Conservation (phyloP, 768 basidiomycete genomes). For the Suillus subluteus region DNA sequence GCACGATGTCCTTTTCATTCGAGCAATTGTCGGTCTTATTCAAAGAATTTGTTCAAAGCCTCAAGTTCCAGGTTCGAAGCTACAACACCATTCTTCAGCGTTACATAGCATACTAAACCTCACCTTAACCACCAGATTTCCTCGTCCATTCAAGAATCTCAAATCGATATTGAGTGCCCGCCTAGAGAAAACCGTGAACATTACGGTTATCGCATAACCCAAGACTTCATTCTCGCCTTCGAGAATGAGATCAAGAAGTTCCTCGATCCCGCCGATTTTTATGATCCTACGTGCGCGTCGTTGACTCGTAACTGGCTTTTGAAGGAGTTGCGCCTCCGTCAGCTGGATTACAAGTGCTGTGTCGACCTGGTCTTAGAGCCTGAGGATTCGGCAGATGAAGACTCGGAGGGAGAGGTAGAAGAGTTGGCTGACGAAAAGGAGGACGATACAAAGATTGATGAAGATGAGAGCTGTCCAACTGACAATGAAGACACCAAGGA, state of each 20-base stretch:
- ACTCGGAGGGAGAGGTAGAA: not conserved
- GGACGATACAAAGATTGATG: not conserved
- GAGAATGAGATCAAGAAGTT: constrained; percentile 3
- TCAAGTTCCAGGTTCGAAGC: not conserved
- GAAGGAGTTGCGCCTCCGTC: not conserved
- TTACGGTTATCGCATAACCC: not conserved
- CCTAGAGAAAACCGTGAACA: not conserved
- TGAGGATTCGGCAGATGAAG: not conserved
- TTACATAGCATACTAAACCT: not conserved
- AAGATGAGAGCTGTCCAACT: too few relatives aligned
- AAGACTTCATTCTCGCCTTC: not conserved
- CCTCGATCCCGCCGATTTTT: not conserved
- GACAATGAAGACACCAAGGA: too few relatives aligned
- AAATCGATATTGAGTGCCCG: not conserved
- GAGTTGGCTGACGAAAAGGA: not conserved
- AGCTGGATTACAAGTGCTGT: not conserved
- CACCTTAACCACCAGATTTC: not conserved
- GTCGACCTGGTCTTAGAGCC: not conserved
- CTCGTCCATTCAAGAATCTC: not conserved
- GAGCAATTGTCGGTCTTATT: not conserved
- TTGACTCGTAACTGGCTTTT: constrained; percentile 5
- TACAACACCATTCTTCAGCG: not conserved
- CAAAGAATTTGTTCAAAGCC: not conserved
- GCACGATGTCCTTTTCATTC: not conserved
- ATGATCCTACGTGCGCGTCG: not conserved